Percentiles rank a stretch among this genome's conserved stretches.
Conservation (phyloP, 1,284 basidiomycete genomes). For the Spongispora temasekensis region DNA sequence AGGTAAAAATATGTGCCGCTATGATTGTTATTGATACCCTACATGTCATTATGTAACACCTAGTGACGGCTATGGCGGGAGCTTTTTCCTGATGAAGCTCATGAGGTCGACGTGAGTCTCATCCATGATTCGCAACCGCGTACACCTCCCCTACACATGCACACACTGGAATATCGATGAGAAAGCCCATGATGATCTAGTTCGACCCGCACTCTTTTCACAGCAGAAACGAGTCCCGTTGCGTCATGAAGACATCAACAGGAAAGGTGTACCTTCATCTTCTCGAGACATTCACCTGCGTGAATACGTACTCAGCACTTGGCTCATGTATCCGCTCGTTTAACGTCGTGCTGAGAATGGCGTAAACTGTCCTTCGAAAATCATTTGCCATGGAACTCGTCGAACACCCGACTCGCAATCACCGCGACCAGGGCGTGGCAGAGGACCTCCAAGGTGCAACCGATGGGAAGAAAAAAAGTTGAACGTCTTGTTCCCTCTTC, state of each 20-base stretch:
- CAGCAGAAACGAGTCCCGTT: slow-evolving; percentile 64
- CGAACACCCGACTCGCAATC: slow-evolving; percentile 67
- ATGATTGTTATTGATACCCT: too few species aligned
- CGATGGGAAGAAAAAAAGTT: slow-evolving; percentile 58
- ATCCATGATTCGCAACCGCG: too few species aligned
- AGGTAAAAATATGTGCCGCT: too few species aligned
- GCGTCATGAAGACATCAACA: slow-evolving; percentile 73
- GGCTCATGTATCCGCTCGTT: slow-evolving; percentile 59
- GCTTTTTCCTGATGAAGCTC: too few species aligned
- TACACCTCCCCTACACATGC: neutral
- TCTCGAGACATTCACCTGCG: neutral
- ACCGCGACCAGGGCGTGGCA: slow-evolving; percentile 48
- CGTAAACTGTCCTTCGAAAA: slow-evolving; percentile 57
- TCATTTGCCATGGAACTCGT: slow-evolving; percentile 77
- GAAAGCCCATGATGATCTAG: slow-evolving; percentile 65
- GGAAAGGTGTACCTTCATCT: slow-evolving; percentile 56
- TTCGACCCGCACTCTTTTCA: slow-evolving; percentile 70
- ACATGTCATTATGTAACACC: too few species aligned
- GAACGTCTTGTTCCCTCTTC: too few species aligned
- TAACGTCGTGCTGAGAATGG: slow-evolving; percentile 53
- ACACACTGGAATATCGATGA: slow-evolving; percentile 52
- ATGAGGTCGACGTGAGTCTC: too few species aligned
- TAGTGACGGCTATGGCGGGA: too few species aligned
- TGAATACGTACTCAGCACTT: slow-evolving; percentile 47
- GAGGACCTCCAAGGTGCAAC: slow-evolving; percentile 52